Evolutionary conservation across 345 rosid genomes (phyloP).

Genomic region (Eutrema yunnanense): DNA sequence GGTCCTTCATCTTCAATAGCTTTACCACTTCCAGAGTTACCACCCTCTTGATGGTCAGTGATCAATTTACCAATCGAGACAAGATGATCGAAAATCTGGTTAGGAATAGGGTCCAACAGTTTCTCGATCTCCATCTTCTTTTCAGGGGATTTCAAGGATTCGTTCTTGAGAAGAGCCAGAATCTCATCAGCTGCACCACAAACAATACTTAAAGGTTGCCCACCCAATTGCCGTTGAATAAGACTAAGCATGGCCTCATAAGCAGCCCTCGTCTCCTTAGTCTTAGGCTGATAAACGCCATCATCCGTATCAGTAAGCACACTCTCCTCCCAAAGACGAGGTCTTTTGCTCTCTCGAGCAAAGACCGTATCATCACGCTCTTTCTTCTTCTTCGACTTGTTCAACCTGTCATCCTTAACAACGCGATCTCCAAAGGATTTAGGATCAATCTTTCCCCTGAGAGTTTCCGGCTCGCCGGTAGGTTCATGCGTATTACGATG

Average conservation of each 20-base stretch:
- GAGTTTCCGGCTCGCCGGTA: slow-evolving; percentile 77
- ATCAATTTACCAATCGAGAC: slow-evolving; percentile 63
- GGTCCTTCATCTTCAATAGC: slow-evolving; percentile 59
- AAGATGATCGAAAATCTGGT: slow-evolving; percentile 54
- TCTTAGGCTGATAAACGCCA: slow-evolving; percentile 77
- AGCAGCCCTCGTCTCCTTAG: slow-evolving; percentile 78
- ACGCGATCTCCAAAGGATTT: slow-evolving; percentile 74
- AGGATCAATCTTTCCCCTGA: slow-evolving; percentile 73
- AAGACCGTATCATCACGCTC: slow-evolving; percentile 52
- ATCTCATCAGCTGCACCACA: slow-evolving; percentile 89
- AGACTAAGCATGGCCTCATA: slow-evolving; percentile 71
- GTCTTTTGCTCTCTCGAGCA: slow-evolving; percentile 46
- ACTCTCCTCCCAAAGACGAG: slow-evolving; percentile 56
- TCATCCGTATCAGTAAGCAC: slow-evolving; percentile 67
- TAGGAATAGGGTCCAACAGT: slow-evolving; percentile 46
- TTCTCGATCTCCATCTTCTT: slow-evolving; percentile 83
- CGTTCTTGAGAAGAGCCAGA: slow-evolving; percentile 77
- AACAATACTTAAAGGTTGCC: slow-evolving; percentile 61
- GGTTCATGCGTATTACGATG: slow-evolving; percentile 71
- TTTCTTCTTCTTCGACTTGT: slow-evolving; percentile 74
- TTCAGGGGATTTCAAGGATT: slow-evolving; percentile 43
- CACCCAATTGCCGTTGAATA: slow-evolving; percentile 78
- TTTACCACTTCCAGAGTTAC: slow-evolving; percentile 33
- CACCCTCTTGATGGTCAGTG: slow-evolving; percentile 61
- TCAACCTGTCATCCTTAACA: slow-evolving; percentile 52